Base-by-base conservation (phyloP, 805 yeast species). In the Yueomyces sinensis region DNA sequence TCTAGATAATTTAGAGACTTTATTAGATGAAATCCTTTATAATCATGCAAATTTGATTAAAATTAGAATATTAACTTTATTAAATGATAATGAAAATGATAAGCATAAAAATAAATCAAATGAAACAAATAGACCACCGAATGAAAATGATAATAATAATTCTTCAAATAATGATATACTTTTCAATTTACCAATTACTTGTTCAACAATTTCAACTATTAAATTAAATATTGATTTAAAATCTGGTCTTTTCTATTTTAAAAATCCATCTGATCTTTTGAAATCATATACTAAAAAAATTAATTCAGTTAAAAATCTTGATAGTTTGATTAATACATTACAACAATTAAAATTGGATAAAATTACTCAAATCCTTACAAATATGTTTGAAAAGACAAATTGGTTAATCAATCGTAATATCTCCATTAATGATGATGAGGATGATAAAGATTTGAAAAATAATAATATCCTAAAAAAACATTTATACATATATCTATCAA, bases 321-420 rank as follows among this genome's bases (percentile, higher is more conserved):
- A 42, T 18, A 56, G 54, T 27, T 37, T 54, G 27, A 44, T 45
- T 9, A 41, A 37, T 20, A 46, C 53, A 17, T 37, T 57, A 17
- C 58, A 51, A 27, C 45, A 38, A 18, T 41, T 57, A 17, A 54
- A 53, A 36, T 34, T 55, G 29, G 59, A 54, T 30, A 56, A 54
- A 32, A 53, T 53, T 11, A 47, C 45, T 2, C 44, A 44, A 15
- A 45, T 53, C n/a, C 29, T 57, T 11, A 40, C 45, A 9, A 53
- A 54, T 31, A 56, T 57, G 60, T 54, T 57, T 37, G 54, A 51
- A 30, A 57, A 55, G 35, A 53, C 58, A 4, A 59, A 59, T 17
- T 57, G 62, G 62, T 38, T 45, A 23, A 46, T 52, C 14, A 25
- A 25, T 9, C 6, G 7, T 11, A 25, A 25, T 25, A 11, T 11